A percentile compares a stretch with the other conserved stretches of the same genome.
Evolutionary conservation across 202 grass and related monocot species (phyloP).

Genomic region (Cymbopogon flexuosus): DNA sequence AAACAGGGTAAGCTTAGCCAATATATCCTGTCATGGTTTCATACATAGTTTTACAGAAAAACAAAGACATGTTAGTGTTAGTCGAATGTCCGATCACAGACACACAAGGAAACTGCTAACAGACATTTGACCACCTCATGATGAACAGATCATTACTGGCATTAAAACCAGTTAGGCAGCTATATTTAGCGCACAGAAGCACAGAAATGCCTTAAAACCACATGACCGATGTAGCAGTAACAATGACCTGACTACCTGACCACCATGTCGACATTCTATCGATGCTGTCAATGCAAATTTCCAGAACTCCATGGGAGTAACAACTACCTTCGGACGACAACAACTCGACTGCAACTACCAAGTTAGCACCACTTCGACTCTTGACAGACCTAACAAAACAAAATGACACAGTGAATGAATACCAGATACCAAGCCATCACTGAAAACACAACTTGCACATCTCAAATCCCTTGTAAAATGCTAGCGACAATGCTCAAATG

Average conservation of each 20-base stretch:
- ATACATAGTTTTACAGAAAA: not conserved
- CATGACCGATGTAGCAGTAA: not conserved
- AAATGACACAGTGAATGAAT: conserved; percentile 12
- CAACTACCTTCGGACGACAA: not conserved
- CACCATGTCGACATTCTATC: not conserved
- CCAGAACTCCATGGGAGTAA: not conserved
- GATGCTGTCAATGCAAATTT: not conserved
- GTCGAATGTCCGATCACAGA: not conserved
- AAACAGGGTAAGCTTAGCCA: not conserved
- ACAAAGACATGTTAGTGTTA: not conserved
- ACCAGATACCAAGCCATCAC: not conserved
- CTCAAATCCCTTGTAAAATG: not conserved
- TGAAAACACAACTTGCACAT: not conserved
- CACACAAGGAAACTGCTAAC: not conserved
- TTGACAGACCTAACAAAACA: conserved; percentile 37
- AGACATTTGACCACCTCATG: not conserved
- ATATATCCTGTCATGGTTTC: not conserved
- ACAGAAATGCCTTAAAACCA: not conserved
- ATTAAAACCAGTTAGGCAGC: not conserved
- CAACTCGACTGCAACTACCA: conserved; percentile 17
- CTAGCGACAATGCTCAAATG: not conserved
- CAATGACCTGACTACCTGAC: conserved; percentile 4
- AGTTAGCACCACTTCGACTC: conserved; percentile 21
- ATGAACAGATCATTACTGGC: not conserved
- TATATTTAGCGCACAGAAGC: not conserved